Percentiles rank a stretch among this genome's conserved stretches.
Evolutionary conservation across 148 eudicot species (phyloP).

Genomic region (Rhododendron kiyosumense): DNA sequence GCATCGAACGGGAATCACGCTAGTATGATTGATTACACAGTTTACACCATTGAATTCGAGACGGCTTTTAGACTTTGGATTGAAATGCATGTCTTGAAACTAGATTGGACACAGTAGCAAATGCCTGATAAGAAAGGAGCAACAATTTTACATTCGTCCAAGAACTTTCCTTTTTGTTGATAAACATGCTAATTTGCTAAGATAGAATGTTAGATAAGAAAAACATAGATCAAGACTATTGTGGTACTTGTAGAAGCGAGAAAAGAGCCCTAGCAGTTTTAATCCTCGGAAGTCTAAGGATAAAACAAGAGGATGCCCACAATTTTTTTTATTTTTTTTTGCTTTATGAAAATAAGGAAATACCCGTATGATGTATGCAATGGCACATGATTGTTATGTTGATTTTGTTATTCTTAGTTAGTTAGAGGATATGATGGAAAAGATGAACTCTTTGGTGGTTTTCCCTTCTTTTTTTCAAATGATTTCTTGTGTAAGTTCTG

Average conservation of each 20-base stretch:
- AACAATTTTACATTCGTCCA: not conserved
- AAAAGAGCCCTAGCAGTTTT: not conserved
- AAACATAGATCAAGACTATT: not conserved
- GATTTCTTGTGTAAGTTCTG: not conserved
- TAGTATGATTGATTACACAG: not conserved
- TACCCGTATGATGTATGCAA: not conserved
- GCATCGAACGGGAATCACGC: no score
- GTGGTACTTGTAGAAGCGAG: not conserved
- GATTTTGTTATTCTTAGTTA: not conserved
- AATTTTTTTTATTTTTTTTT: not conserved
- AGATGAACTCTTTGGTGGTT: not conserved
- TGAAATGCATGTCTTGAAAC: not conserved
- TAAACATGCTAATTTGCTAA: not conserved
- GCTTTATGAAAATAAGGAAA: not conserved
- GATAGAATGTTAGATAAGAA: not conserved
- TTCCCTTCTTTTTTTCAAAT: not conserved
- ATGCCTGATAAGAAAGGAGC: not conserved
- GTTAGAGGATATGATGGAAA: not conserved
- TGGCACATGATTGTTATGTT: not conserved
- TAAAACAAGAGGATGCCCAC: not conserved
- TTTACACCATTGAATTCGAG: no score
- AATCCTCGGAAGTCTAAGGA: not conserved
- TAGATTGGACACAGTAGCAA: not conserved
- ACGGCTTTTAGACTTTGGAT: not conserved
- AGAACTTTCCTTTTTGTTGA: not conserved